Conservation (phyloP, 2,329 filamentous ascomycete species). For the Magnaporthiopsis incrustans region DNA sequence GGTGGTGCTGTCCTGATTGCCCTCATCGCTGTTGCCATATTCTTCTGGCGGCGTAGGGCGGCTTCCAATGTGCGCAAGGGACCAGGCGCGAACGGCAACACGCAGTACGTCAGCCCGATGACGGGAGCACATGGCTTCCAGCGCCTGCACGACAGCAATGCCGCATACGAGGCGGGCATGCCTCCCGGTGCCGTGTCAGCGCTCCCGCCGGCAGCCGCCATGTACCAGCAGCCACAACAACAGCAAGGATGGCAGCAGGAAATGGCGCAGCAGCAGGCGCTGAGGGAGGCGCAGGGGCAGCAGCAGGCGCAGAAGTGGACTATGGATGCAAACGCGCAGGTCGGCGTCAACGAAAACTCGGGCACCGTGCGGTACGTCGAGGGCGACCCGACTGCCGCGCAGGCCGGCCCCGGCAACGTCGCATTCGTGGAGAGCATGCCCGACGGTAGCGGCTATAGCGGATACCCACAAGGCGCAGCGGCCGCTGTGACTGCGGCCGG, state of each 20-base stretch:
- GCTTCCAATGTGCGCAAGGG: slow-evolving; percentile 31
- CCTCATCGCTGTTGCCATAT: slow-evolving; percentile 33
- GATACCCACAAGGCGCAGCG: not conserved
- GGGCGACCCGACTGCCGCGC: not conserved
- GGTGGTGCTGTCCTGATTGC: slow-evolving; percentile 38
- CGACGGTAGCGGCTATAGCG: not conserved
- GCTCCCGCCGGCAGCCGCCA: not conserved
- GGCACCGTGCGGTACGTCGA: slow-evolving; percentile 7
- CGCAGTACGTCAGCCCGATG: slow-evolving; percentile 27
- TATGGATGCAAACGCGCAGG: slow-evolving; percentile 4
- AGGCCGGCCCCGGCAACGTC: slow-evolving; percentile 1
- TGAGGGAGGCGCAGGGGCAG: slow-evolving; percentile 2
- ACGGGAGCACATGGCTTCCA: slow-evolving; percentile 26
- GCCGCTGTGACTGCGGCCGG: not conserved
- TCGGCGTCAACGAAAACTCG: slow-evolving; percentile 5
- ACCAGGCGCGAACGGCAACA: slow-evolving; percentile 27
- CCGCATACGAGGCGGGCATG: slow-evolving; percentile 21
- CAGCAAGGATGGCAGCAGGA: slow-evolving; percentile 1
- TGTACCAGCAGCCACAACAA: not conserved
- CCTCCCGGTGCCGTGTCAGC: slow-evolving; percentile 10
- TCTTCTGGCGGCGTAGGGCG: slow-evolving; percentile 34
- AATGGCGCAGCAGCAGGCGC: slow-evolving; percentile 5
- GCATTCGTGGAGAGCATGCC: not conserved
- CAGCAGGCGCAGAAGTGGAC: slow-evolving; percentile 1
- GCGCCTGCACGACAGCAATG: slow-evolving; percentile 27